Base-by-base conservation (phyloP, 495 filamentous ascomycete species). In the Penicillium nucicola region DNA sequence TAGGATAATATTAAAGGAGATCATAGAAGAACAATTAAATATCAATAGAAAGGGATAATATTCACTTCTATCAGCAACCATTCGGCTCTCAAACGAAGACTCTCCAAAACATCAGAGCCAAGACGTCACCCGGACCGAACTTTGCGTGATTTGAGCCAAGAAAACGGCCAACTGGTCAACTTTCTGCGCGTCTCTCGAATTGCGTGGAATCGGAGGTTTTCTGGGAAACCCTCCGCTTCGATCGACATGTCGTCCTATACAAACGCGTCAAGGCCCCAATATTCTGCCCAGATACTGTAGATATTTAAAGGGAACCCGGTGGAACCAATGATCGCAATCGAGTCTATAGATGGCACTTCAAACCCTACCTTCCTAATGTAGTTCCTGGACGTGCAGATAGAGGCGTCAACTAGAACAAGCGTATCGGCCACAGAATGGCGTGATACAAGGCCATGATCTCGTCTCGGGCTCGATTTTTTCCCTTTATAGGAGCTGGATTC, bases 141-240 rank as follows among this genome's bases (percentile, higher is more conserved):
- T 64, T 64, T 62, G 61, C 61, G 61, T 64, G 61, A 56, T 59
- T 59, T 18, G 32, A 23, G 47, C 47, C 58, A 52, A 55, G 43
- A 23, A 25, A 17, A 22, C 17, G 2, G 8, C n/a, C 39, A 45
- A 41, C 40, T 41, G 22, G 36, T 11, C 25, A 30, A 35, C 28
- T 32, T 8, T 46, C 13, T 40, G n/a, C 17, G 19, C n/a, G 41
- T 6, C 14, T 17, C 9, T 17, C 11, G 18, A 40, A 18, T 40
- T 13, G 11, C 6, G 9, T 3, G 6, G 5, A 31, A 11, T 3
- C 10, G 3, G 15, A 23, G 30, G 14, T 30, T 19, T 17, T 15
- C 32, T 8, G 14, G 30, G 28, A 14, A 12, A 15, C 12, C 1
- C 15, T 13, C 43, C 19, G 18, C 6, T 2, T 10, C 31, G 18